These are phyloP conservation scores for Dendrostoma leiphaemia DNA, from an alignment of 2,329 filamentous ascomycete species.

Conservation along the genomic window DNA sequence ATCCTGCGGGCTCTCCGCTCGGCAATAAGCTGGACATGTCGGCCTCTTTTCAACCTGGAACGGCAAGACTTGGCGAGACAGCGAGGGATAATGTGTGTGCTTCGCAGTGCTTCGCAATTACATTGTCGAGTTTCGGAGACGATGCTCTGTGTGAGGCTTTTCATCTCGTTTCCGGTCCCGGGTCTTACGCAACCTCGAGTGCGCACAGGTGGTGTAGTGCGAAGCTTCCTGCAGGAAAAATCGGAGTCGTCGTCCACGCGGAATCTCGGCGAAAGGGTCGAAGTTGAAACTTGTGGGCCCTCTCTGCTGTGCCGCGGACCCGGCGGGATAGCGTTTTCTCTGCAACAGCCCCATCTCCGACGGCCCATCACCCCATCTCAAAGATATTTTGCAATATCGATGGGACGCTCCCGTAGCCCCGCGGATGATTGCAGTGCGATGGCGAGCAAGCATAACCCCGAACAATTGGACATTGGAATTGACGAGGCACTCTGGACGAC, in stretches of 20 bases:
- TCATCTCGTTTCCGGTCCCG: too few species aligned
- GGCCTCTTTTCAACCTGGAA: background rate
- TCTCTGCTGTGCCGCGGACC: constrained; percentile 6
- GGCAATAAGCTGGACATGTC: background rate
- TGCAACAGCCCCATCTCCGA: background rate
- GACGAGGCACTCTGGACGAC: constrained; percentile 2
- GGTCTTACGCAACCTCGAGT: background rate
- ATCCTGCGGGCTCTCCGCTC: background rate
- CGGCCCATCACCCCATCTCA: constrained; percentile 4
- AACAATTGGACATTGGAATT: background rate
- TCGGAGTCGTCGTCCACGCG: background rate
- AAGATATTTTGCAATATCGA: background rate
- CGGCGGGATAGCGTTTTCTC: background rate
- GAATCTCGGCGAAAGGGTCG: constrained; percentile 6
- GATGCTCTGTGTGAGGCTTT: background rate
- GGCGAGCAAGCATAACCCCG: constrained; percentile 15
- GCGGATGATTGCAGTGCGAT: background rate
- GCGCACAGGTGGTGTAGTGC: background rate
- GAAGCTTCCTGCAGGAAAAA: background rate
- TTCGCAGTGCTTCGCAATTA: too few species aligned
- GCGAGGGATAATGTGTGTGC: too few species aligned
- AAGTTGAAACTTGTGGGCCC: constrained; percentile 15
- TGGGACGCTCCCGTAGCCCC: constrained; percentile 2
- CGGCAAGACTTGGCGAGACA: background rate
- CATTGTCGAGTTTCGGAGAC: background rate